Conservation (phyloP, 2,329 filamentous ascomycete genomes). For the Aureobasidium leucospermi region DNA sequence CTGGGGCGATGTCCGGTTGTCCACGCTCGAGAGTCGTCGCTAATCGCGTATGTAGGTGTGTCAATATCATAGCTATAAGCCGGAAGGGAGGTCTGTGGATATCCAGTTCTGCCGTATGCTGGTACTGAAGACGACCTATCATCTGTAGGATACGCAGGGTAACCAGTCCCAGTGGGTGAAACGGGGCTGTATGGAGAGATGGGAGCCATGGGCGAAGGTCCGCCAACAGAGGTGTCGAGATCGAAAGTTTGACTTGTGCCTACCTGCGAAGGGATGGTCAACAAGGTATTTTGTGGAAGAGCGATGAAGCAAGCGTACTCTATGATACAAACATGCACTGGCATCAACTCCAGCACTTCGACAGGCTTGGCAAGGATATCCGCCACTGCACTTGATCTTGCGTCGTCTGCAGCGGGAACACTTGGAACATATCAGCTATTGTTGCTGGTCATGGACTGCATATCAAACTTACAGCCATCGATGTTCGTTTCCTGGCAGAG, state of each 20-base stretch:
- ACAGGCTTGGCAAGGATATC: conserved; percentile 80
- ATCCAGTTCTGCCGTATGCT: conserved; percentile 3
- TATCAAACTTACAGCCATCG: conserved; percentile 42
- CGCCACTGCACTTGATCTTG: conserved; percentile 92
- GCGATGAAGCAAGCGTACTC: conserved; percentile 46
- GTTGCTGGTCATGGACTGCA: conserved; percentile 41
- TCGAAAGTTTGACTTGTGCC: conserved; percentile 14
- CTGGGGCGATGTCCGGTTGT: conserved; percentile 20
- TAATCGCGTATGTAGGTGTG: conserved; percentile 22
- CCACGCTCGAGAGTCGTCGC: conserved; percentile 23
- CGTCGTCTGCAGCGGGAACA: conserved; percentile 84
- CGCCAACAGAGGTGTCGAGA: conserved; percentile 1
- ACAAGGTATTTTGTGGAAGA: neutral
- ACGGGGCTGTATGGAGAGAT: conserved; percentile 12
- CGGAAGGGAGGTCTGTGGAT: neutral
- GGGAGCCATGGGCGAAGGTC: neutral
- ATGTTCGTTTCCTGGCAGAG: conserved; percentile 7
- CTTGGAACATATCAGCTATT: conserved; percentile 40
- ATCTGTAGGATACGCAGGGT: conserved; percentile 7
- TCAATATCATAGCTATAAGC: conserved; percentile 2
- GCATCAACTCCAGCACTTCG: conserved; percentile 60
- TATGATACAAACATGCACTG: conserved; percentile 64
- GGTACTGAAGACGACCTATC: neutral
- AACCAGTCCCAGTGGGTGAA: neutral
- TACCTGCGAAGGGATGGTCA: neutral